These are phyloP conservation scores for Monilinia fructicola DNA, from an alignment of 2,329 filamentous ascomycete species.

Conservation along the genomic window DNA sequence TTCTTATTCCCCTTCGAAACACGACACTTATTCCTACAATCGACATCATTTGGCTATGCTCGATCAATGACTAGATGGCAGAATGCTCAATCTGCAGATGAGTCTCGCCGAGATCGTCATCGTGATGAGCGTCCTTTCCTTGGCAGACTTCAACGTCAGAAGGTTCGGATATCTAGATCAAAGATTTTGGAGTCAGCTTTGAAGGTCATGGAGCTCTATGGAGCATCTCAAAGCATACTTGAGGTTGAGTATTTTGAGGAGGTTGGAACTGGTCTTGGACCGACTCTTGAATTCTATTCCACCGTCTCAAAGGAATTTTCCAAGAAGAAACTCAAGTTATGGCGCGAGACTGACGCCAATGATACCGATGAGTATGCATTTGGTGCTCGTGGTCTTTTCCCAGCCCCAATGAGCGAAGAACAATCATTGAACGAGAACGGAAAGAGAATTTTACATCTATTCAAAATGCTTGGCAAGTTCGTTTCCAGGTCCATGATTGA, in stretches of 20 bases:
- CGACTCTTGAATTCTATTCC: constrained; percentile 96
- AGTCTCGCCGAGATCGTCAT: constrained; percentile 75
- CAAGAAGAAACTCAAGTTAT: constrained; percentile 94
- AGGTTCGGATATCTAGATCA: constrained; percentile 93
- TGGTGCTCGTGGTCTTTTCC: constrained; percentile 82
- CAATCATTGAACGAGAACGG: constrained; percentile 73
- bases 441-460: constrained; percentile 84
- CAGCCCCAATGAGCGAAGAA: constrained; percentile 80
- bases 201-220: constrained; percentile 98
- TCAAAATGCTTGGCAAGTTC: constrained; percentile 94
- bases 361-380: constrained; percentile 79
- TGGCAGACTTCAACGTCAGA: constrained; percentile 88
- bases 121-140: constrained; percentile 89
- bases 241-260: constrained; percentile 99
- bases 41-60: constrained; percentile 96
- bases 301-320: constrained; percentile 96
- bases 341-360: constrained; percentile 83
- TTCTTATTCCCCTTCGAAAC: constrained; percentile 99
- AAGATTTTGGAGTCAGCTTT: constrained; percentile 94
- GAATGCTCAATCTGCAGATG: constrained; percentile 79
- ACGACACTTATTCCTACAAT: constrained; percentile 92
- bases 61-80: constrained; percentile 98
- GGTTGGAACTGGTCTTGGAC: constrained; percentile 91
- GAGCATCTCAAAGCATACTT: constrained; percentile 90
- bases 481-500: constrained; percentile 98